Base-by-base conservation (phyloP, 805 yeast genomes). In the Kodamaea hsintzibuensis region DNA sequence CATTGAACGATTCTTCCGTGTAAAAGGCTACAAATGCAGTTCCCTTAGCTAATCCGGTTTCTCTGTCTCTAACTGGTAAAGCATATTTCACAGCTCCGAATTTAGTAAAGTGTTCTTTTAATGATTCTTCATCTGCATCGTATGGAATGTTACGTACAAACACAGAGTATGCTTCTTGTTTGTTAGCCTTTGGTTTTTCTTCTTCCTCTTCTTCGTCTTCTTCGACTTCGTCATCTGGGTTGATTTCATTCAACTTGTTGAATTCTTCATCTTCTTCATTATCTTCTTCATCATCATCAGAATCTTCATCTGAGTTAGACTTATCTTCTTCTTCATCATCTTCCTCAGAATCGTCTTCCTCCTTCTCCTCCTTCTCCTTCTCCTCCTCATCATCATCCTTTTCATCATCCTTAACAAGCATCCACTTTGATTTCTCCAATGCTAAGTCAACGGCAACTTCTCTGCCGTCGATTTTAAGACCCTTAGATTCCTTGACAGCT, bases 361-460 rank as follows among this genome's bases (percentile, higher is more conserved):
- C 71, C 4, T 70, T 75, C 0, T 70, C 76, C 1, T 74, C 76
- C 0, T 70, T 77, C 19, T 70, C 75, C 4, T 68, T 75, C 6
- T 74, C 78, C 14, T 72, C 74, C 8, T 76, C 76, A 44, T 79
- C 69, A 18, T 67, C 71, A 18, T 62, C 71, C 13, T 54, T 64
- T 22, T 70, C 70, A 0, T 70, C 65, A 17, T 61, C 77, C 61
- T 81, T 81, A 43, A 77, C 69, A 47, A 76, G 72, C 64, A 84
- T 84, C 97, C 97, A 95, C 64, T 85, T 86, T 37, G 84, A 79
- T 74, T 93, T 93, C 69, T 90, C 93, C 51, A 95, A 77, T 7
- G 99, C 98, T 70, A 87, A 88, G 79, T 89, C 97, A 18, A 95
- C 98, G 18, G 96, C 95, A 47, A 95, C 98, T 58, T 83, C 86